These are phyloP conservation scores for Magnaporthiopsis incrustans DNA, from an alignment of 2,329 filamentous ascomycete species.

Conservation along the genomic window DNA sequence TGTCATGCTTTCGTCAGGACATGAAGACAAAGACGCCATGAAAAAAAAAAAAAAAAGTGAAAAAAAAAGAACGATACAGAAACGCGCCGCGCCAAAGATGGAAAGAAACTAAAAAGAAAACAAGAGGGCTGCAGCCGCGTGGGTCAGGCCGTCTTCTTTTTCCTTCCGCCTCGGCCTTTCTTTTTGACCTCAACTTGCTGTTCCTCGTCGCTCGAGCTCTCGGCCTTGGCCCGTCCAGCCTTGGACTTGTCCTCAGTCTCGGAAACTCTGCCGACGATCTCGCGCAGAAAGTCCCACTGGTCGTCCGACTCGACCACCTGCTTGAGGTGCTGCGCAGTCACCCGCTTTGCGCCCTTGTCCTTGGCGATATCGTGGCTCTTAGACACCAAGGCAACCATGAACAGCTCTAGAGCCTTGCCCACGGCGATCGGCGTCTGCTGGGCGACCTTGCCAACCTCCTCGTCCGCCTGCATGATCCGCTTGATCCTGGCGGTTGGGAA, in stretches of 20 bases:
- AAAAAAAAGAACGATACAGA: too few relatives aligned
- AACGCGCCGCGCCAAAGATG: not conserved
- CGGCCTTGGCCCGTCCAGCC: conserved; percentile 32
- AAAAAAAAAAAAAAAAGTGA: too few relatives aligned
- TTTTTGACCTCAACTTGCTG: conserved; percentile 29
- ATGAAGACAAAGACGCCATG: too few relatives aligned
- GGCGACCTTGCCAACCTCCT: conserved; percentile 96
- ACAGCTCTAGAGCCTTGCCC: conserved; percentile 89
- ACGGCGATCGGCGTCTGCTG: conserved; percentile 96
- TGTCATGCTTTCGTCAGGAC: too few relatives aligned
- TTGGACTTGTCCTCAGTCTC: conserved; percentile 47
- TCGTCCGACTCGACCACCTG: conserved; percentile 80
- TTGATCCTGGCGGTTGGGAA: conserved; percentile 98
- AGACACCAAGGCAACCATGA: conserved; percentile 91
- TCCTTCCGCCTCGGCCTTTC: conserved; percentile 28
- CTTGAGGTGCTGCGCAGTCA: conserved; percentile 87
- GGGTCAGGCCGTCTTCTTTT: conserved; percentile 15
- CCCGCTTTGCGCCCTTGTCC: conserved; percentile 76
- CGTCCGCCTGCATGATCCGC: conserved; percentile 98
- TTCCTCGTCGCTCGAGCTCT: conserved; percentile 47
- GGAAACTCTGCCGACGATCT: conserved; percentile 76
- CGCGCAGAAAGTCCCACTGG: conserved; percentile 87
- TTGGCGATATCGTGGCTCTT: conserved; percentile 81
- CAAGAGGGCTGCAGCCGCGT: not conserved
- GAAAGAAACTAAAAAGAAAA: not conserved